Conservation (phyloP, 768 basidiomycete genomes). For the Trametes gibbosa region DNA sequence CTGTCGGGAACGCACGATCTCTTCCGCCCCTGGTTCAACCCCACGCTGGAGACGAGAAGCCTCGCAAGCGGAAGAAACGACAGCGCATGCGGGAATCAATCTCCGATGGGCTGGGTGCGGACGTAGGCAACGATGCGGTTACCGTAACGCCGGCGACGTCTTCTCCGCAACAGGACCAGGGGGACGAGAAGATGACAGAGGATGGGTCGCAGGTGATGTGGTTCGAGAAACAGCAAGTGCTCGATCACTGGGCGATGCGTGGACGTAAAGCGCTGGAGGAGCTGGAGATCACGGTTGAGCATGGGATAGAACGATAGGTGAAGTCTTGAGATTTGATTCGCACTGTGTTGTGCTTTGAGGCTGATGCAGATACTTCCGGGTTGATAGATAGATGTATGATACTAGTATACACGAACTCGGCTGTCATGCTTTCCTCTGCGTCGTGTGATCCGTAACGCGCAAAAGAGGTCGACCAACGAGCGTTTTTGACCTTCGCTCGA, state of each 20-base stretch:
- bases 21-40: background rate
- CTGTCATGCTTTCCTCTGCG: no score
- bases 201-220: slow-evolving; percentile 34
- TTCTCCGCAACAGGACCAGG: background rate
- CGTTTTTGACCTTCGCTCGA: no score
- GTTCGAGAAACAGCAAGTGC: slow-evolving; percentile 47
- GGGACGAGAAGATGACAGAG: background rate
- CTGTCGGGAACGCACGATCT: background rate
- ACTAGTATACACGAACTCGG: no score
- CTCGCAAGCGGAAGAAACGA: slow-evolving; percentile 5
- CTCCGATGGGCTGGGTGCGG: background rate
- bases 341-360: no score
- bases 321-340: no score
- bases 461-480: no score
- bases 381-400: no score
- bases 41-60: background rate
- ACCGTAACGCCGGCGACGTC: background rate
- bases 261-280: slow-evolving; percentile 49
- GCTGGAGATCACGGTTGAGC: slow-evolving; percentile 45
- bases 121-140: slow-evolving; percentile 15
- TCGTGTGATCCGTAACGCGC: no score
- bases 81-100: slow-evolving; percentile 2
- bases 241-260: slow-evolving; percentile 49
- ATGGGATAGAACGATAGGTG: slow-evolving; percentile 37
- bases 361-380: no score